phyloP scores from a whole-genome alignment of 2,329 filamentous ascomycete genomes.

The Fusarium caatingaense region DNA sequence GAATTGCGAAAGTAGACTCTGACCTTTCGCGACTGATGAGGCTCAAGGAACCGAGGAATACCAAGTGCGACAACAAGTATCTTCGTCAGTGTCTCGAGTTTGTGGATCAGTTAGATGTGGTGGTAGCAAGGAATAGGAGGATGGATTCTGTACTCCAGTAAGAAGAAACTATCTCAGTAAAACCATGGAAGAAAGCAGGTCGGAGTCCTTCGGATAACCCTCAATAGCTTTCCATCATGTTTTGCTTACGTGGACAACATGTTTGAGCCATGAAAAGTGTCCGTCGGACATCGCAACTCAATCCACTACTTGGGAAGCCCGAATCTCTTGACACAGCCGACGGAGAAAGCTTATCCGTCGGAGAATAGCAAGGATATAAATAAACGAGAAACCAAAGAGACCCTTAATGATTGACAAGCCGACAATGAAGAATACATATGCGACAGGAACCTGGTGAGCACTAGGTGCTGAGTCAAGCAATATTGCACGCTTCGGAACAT shows the following conservation, averaged over 20 bases:
- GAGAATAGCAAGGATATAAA: neutral
- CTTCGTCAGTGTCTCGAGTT: neutral
- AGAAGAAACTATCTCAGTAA: fast-evolving
- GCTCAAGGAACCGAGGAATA: neutral
- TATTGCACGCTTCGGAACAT: constrained; percentile 9
- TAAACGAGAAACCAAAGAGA: neutral
- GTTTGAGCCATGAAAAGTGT: neutral
- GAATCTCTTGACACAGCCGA: no score
- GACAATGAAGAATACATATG: constrained; percentile 8
- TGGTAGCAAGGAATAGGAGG: neutral
- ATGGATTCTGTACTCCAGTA: neutral
- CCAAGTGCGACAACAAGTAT: neutral
- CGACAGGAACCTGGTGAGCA: neutral
- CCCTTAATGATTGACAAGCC: neutral
- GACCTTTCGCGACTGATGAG: neutral
- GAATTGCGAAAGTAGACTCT: neutral
- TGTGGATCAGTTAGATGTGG: neutral
- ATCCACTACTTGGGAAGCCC: no score
- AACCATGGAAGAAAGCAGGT: neutral
- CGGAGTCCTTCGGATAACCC: no score
- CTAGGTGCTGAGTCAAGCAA: constrained; percentile 27
- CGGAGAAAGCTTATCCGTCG: neutral
- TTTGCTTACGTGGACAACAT: constrained; percentile 14
- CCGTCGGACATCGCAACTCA: neutral
- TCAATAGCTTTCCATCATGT: constrained; percentile 12